Base-by-base conservation (phyloP, 768 basidiomycete species). In the Ramaria sp. region DNA sequence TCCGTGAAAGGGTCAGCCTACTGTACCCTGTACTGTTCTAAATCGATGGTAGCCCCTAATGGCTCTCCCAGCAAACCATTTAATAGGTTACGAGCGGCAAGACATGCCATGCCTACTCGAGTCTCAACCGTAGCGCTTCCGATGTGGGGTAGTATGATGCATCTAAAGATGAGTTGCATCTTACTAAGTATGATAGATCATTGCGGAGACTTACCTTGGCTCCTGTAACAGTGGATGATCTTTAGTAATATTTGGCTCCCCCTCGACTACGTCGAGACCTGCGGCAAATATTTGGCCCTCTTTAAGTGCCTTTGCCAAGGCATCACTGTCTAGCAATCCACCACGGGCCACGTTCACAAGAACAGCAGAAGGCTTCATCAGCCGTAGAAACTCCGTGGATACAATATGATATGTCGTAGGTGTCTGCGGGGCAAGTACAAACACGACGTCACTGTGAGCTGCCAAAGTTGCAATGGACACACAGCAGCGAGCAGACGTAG, bases 261-360 rank as follows among this genome's bases (percentile, higher is more conserved):
- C 92, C 61, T 92, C 90, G 7, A 97, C 83, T 37, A 98, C 95
- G 68, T 99, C 95, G 11, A 99, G 64, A 0, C 91, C 95, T 0
- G 96, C 96, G 22, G 83, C 93, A 78, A 86, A 94, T 22, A 99
- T 87, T 81, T 85, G 84, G 2, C 78, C 78, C 59, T 86, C 81
- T 47, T 73, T 67, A 43, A 98, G 70, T 1, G 94, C 95, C 59
- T 76, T 80, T 1, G 86, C 87, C 9, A 99, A 76, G 12, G 94
- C 95, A 49, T 88, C 82, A 0, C 89, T 90, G 67, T 99, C 92
- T 7, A 99, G 89, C 13, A 97, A 70, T 0, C 89, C 82, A 33
- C 95, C 95, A 27, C 95, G 75, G 12, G 82, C 81, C 1, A 86
- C 79, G 66, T 99, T 99, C 46, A 98, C 84, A 19, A 99, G 68